These are phyloP conservation scores for Talaromyces liani DNA, from an alignment of 495 filamentous ascomycete species.

Conservation along the genomic window DNA sequence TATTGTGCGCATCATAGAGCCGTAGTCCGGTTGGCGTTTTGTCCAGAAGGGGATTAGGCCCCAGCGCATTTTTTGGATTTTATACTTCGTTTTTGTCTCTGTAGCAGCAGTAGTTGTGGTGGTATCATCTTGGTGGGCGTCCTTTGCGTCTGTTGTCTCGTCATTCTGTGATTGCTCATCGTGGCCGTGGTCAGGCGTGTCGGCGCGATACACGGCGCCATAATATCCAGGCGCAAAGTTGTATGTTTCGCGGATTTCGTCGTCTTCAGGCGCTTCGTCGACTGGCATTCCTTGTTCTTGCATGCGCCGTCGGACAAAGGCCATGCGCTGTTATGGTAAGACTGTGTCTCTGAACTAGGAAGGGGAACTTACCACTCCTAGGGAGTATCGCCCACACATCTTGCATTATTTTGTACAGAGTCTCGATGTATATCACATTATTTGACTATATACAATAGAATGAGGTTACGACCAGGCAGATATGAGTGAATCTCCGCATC, in stretches of 20 bases:
- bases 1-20: slow-evolving; percentile 74
- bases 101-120: not conserved
- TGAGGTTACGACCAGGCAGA: not conserved
- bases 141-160: slow-evolving; percentile 11
- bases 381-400: slow-evolving; percentile 86
- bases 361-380: slow-evolving; percentile 56
- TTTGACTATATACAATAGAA: not conserved
- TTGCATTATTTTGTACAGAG: not conserved
- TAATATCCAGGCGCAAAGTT: slow-evolving; percentile 89
- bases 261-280: slow-evolving; percentile 68
- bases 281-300: slow-evolving; percentile 69
- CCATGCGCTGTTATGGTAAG: slow-evolving; percentile 40
- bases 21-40: slow-evolving; percentile 70
- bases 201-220: slow-evolving; percentile 80
- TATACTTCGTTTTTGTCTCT: slow-evolving; percentile 53
- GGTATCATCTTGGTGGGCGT: slow-evolving; percentile 9
- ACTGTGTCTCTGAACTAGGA: slow-evolving; percentile 5
- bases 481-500: not conserved
- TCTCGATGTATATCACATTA: not conserved
- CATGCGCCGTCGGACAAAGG: slow-evolving; percentile 63
- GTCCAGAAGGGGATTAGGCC: slow-evolving; percentile 91
- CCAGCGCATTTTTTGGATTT: slow-evolving; percentile 89
- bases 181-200: slow-evolving; percentile 42
- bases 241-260: slow-evolving; percentile 69
- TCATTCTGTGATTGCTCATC: slow-evolving; percentile 6